Evolutionary conservation across 768 basidiomycete species (phyloP).

Genomic region (Lactarius indigo): DNA sequence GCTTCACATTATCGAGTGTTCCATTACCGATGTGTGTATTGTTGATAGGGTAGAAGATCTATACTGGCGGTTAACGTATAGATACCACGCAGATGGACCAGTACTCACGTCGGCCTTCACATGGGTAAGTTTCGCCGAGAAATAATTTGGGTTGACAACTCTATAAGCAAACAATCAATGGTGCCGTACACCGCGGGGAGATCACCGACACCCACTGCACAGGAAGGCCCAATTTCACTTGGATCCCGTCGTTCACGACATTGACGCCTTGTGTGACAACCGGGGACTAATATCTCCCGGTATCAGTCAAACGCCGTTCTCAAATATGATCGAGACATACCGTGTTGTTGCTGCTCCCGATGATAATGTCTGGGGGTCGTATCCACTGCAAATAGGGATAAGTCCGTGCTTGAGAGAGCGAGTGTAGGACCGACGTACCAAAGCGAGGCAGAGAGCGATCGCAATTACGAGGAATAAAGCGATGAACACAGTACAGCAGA

Average conservation of each 20-base stretch:
- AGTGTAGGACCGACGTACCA: slow-evolving; percentile 45
- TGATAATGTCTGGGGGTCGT: slow-evolving; percentile 62
- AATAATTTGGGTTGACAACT: slow-evolving; percentile 80
- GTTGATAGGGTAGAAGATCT: slow-evolving; percentile 77
- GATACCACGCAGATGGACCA: background rate
- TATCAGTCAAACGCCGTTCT: slow-evolving; percentile 7
- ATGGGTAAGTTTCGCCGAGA: slow-evolving; percentile 60
- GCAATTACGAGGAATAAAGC: slow-evolving; percentile 59
- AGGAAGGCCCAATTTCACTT: slow-evolving; percentile 21
- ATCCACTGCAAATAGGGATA: slow-evolving; percentile 53
- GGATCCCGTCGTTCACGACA: slow-evolving; percentile 12
- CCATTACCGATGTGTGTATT: slow-evolving; percentile 68
- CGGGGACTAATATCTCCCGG: background rate
- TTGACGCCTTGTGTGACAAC: slow-evolving; percentile 10
- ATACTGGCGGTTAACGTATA: slow-evolving; percentile 2
- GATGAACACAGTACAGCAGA: slow-evolving; percentile 71
- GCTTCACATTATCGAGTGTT: slow-evolving; percentile 38
- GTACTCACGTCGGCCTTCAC: slow-evolving; percentile 55
- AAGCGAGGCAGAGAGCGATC: slow-evolving; percentile 59
- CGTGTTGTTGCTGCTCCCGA: slow-evolving; percentile 47
- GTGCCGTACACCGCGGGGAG: slow-evolving; percentile 13
- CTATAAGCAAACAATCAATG: slow-evolving; percentile 37
- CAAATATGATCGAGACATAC: slow-evolving; percentile 39
- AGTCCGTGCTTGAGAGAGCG: slow-evolving; percentile 7
- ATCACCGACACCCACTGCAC: slow-evolving; percentile 17